Evolutionary conservation across 139 green algal species (phyloP).

Genomic region (Haematococcus lacustris): DNA sequence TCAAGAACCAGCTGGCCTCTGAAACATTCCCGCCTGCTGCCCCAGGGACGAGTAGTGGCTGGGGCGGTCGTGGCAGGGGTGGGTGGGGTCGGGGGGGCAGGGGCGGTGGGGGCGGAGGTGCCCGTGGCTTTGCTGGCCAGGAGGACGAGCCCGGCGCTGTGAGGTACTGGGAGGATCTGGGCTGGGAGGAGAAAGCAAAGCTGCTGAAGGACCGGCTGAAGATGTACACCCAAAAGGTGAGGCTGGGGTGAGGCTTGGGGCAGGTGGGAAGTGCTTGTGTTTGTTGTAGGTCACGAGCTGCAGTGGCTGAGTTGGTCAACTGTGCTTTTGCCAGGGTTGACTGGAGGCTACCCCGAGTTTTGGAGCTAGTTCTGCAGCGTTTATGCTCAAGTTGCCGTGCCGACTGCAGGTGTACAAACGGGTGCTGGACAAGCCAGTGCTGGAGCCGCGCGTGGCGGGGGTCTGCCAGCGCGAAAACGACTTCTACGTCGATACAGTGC

Average conservation of each 20-base stretch:
- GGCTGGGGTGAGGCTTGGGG: slow-evolving; percentile 1
- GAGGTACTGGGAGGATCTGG: slow-evolving; percentile 49
- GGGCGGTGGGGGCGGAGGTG: slow-evolving; percentile 69
- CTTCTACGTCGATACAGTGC: slow-evolving; percentile 78
- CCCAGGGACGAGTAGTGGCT: neutral
- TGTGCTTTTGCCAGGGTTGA: no score
- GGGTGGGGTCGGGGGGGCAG: no score
- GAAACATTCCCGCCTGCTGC: slow-evolving; percentile 15
- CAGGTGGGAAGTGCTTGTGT: neutral
- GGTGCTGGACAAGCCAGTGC: slow-evolving; percentile 91
- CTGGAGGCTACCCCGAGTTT: no score
- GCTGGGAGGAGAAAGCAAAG: slow-evolving; percentile 38
- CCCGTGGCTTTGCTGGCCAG: neutral
- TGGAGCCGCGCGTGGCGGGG: slow-evolving; percentile 66
- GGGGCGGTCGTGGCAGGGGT: neutral
- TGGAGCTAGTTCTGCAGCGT: neutral
- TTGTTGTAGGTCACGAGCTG: neutral
- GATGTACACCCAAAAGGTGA: slow-evolving; percentile 88
- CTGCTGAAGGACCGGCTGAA: slow-evolving; percentile 89
- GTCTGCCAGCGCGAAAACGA: slow-evolving; percentile 94
- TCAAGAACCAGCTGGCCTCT: slow-evolving; percentile 81
- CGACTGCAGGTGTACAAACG: slow-evolving; percentile 84
- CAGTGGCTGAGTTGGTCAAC: neutral
- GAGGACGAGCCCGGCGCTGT: neutral
- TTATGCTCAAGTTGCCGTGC: neutral